Evolutionary conservation across 768 basidiomycete species (phyloP), one percentile per base, ranked within the genome.

Genomic region (Collybia sordida): DNA sequence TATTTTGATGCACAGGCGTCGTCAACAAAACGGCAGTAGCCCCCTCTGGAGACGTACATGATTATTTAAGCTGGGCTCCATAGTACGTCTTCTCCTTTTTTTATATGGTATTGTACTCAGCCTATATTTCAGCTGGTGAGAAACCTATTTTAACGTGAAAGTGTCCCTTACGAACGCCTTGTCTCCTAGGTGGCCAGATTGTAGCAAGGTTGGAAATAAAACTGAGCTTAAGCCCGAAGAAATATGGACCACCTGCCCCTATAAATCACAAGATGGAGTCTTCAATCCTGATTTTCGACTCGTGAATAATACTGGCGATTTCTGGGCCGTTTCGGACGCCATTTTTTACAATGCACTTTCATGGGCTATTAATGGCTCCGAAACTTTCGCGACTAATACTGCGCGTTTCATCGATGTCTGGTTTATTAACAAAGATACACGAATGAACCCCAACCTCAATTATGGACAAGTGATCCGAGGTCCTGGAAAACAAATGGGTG

Each of bases 41-140:
- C 3, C 31, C 31, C 3, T 31, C 31, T 12, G 45, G 35, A 46
- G 19, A 81, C 51, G 37, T 60, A 6, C 72, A 69, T 31, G 81
- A 82, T 59, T 82, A 82, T 56, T 59, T 82, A 47, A 80, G 79
- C 52, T 82, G 75, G 74, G 81, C 80, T 15, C 81, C 81, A 3
- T 82, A 83, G 81, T 82, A 57, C 61, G 72, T 64, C 49, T 24
- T 1, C 39, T 80, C 78, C 31, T 52, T 78, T 80, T 57, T 46
- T 14, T 24, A 11, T 46, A 46, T 23, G 8, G 8, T 14, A 21
- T 21, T 25, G 9, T 57, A 23, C 18, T 9, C n/a, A 46, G 28
- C 37, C 28, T 37, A 21, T 36, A 37, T 25, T 46, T 35, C 21
- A 38, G 38, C 15, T 46, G 45, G 45, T 46, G 45, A 23, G 4